Evolutionary conservation across 2,329 filamentous ascomycete genomes (phyloP), one percentile per base, ranked within the genome.

Genomic region (Juglanconis juglandina): DNA sequence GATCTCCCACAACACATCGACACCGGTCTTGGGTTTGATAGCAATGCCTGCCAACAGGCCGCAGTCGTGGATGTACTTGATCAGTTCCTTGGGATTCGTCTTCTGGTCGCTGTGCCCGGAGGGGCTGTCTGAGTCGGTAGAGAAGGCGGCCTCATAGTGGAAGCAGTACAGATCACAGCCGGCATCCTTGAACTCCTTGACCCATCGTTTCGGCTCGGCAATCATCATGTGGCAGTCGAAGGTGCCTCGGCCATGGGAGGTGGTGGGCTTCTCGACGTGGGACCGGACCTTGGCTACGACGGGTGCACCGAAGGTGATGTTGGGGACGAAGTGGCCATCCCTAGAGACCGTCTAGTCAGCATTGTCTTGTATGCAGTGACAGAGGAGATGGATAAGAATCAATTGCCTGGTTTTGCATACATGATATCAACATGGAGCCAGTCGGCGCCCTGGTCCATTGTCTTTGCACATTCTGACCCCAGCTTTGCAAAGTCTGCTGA

Each of bases 141-240:
- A 96, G 67, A 95, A 84, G 65, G 95, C 95, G 33, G 95, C 95
- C 79, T 99, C 95, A 77, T 98, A 98, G 81, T 99, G 95, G 82
- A 99, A 99, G 82, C 95, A 98, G 81, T 99, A 99, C n/a, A 99
- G 83, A 75, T 99, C 92, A 77, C 93, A 97, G 57, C 95, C 95
- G 62, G 92, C 95, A 56, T 90, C 87, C 75, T 95, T 87, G 81
- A 99, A 98, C 64, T 96, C 91, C 72, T 90, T 91, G 69, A 97
- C 93, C 95, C 95, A 99, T 82, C 92, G 93, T 82, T 98, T 96
- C 67, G 95, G 95, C 93, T 99, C 94, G 70, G 92, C 87, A 72
- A 99, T 96, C 95, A 99, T 99, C 95, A 99, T 98, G 78, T 99
- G 95, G 83, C 95, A 99, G 77, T 99, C 95, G 74, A 99, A 99